A percentile compares a stretch with the other conserved stretches of the same genome.
phyloP scores from a whole-genome alignment of 108 stramenopile genomes.

The Pseudonitzschia multiseries region DNA sequence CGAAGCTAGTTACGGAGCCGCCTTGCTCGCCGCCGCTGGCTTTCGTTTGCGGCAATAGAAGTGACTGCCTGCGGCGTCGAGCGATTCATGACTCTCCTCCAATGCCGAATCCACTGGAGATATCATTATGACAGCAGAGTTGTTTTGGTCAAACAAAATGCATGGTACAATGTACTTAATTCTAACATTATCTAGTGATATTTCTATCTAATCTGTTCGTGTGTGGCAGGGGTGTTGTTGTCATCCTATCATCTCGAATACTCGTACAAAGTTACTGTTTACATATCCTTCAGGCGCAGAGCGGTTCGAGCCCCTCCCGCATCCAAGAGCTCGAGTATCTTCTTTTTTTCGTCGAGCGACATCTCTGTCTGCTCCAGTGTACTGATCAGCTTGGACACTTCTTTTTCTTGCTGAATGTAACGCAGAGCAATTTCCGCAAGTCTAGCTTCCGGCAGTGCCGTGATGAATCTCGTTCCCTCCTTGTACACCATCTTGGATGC shows the following conservation, averaged over 20 bases:
- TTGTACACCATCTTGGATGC: slow-evolving; percentile 96
- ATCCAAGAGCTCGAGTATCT: slow-evolving; percentile 71
- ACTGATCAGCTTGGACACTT: slow-evolving; percentile 61
- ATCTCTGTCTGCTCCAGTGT: slow-evolving; percentile 54
- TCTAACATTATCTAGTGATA: too few relatives aligned
- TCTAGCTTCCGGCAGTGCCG: slow-evolving; percentile 63
- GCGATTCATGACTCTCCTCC: too few relatives aligned
- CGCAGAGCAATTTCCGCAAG: slow-evolving; percentile 68
- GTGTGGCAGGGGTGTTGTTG: not conserved
- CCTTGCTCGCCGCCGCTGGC: slow-evolving; percentile 77
- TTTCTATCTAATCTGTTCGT: not conserved
- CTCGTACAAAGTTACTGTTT: not conserved
- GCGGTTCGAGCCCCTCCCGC: slow-evolving; percentile 85
- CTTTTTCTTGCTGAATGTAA: slow-evolving; percentile 82
- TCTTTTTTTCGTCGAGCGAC: slow-evolving; percentile 65
- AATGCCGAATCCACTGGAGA: not conserved
- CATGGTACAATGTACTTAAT: too few relatives aligned
- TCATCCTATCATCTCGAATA: not conserved
- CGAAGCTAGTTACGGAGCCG: slow-evolving; percentile 91
- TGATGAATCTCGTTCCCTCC: slow-evolving; percentile 94
- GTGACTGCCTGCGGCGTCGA: too few relatives aligned
- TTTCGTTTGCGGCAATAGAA: slow-evolving; percentile 27
- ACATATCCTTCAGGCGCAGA: slow-evolving; percentile 27
- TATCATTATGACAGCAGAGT: too few relatives aligned
- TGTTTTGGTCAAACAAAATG: not conserved